Evolutionary conservation across 2,329 filamentous ascomycete genomes (phyloP), one percentile per base, ranked within the genome.

Genomic region (Xenosphaeropsis pyriputrescens): DNA sequence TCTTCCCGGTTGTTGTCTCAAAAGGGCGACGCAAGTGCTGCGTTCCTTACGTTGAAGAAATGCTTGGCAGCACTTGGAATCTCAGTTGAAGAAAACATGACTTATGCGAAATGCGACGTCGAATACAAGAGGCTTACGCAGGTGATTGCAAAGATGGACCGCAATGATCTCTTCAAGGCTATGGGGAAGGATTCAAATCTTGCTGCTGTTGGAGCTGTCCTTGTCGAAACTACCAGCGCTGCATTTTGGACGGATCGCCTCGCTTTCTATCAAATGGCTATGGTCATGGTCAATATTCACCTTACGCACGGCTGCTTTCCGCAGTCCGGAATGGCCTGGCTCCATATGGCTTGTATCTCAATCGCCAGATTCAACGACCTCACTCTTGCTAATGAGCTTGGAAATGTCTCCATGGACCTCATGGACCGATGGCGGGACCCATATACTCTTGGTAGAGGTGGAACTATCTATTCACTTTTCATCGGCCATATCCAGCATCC

Each of bases 1-100:
- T 78, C 85, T 53, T 86, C 84, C 5, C 75, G 85, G 36, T 79
- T 94, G 34, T 75, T 78, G 49, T 75, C 81, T 2, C 76, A 88
- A 50, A 69, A 70, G 39, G 85, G 86, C 1, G 75, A 93, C 45
- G 74, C 77, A 18, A 60, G 67, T 16, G 70, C 70, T 4, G 83
- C 86, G 0, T 75, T 93, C 47, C 60, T 68, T 22, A 72, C 74
- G 1, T 62, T 95, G 17, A 79, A 79, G 49, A 70, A 76, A 34
- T 86, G 83, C 43, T 61, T 95, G 13, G 62, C 60, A 18, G 78
- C 78, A 11, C 66, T 94, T 11, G 81, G 74, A 3, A 67, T 88
- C 13, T 57, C 70, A 2, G 62, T 91, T 11, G 71, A 78, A 26
- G 65, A 76, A 2, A 63, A 74, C 2, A 78, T 78, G 2, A 78